Percentiles rank a stretch among this genome's conserved stretches.
These are phyloP conservation scores for Dovyalis caffra DNA, from an alignment of 345 rosid genomes.

Conservation along the genomic window DNA sequence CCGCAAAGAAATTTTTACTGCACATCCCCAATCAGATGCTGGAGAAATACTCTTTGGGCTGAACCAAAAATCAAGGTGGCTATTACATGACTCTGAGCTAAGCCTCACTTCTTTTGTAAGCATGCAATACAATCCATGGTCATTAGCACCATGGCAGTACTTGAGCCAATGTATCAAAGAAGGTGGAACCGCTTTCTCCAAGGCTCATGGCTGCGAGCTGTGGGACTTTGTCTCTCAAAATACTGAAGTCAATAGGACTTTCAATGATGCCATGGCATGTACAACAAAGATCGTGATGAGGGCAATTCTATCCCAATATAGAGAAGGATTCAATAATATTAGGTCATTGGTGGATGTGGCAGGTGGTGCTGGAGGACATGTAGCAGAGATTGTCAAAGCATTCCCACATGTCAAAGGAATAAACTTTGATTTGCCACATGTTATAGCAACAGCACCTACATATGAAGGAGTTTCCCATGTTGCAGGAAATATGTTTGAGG, in stretches of 20 bases:
- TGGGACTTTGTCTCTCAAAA: conserved; percentile 27
- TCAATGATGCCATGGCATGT: conserved; percentile 32
- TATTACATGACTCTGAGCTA: conserved; percentile 15
- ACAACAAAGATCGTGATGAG: conserved; percentile 20
- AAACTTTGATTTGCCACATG: conserved; percentile 47
- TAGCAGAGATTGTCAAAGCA: conserved; percentile 27
- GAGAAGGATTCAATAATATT: conserved; percentile 21
- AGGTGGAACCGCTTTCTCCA: conserved; percentile 36
- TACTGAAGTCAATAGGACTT: conserved; percentile 18
- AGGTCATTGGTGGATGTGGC: conserved; percentile 37
- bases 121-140: conserved; percentile 28
- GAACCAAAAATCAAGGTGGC: conserved; percentile 34
- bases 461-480: conserved; percentile 26
- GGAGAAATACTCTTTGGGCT: conserved; percentile 30
- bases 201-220: conserved; percentile 30
- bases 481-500: conserved; percentile 39
- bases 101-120: conserved; percentile 31
- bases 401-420: conserved; percentile 33
- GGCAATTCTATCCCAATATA: conserved; percentile 18
- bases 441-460: conserved; percentile 30
- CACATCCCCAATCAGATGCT: conserved; percentile 7
- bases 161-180: conserved; percentile 33
- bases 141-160: conserved; percentile 23
- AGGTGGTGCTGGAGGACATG: conserved; percentile 30
- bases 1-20: conserved; percentile 19